Base-by-base conservation (phyloP, 2,329 filamentous ascomycete species). In the Trichoderma lentiforme region DNA sequence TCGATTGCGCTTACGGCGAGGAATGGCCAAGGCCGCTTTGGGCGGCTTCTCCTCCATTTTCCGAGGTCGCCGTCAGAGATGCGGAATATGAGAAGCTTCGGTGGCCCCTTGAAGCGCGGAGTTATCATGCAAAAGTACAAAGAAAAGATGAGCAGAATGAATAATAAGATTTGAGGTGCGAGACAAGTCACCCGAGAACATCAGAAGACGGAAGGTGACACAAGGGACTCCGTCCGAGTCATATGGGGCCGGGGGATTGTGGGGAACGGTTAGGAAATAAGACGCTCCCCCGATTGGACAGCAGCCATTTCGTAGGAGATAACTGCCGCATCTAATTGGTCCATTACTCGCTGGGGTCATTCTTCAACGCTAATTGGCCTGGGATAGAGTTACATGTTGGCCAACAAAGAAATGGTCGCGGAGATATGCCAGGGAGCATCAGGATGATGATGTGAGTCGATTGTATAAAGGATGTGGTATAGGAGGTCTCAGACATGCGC, bases 11-110 rank as follows among this genome's bases (percentile, higher is more conserved):
- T 24, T 70, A 18, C 67, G 67, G 21, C 57, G 67, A 36, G 67
- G 57, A 7, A 70, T 58, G 18, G 26, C 57, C 67, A 30, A n/a
- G 6, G 28, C 8, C 15, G 57, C 34, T 11, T 7, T 47, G 7
- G 43, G 39, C 57, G 57, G 57, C 67, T 70, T 70, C n/a, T 61
- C 57, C 15, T 70, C 67, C 67, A 70, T 70, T 18, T 2, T 5
- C 57, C 67, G 39, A 36, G 21, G 18, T 28, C 28, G 28, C 26
- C 28, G 66, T 1, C 47, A 24, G 11, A 61, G 11, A 28, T 34
- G 7, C n/a, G 21, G 28, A n/a, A 9, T 14, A 21, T 28, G n/a
- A 47, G 11, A 14, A 15, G 18, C 12, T 26, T 61, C 7, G 2
- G 18, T 26, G 21, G 30, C 9, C 24, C 36, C 36, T 32, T 24